These are phyloP conservation scores for Arachis hypogaea DNA, from an alignment of 306 rosid genomes.

Conservation along the genomic window DNA sequence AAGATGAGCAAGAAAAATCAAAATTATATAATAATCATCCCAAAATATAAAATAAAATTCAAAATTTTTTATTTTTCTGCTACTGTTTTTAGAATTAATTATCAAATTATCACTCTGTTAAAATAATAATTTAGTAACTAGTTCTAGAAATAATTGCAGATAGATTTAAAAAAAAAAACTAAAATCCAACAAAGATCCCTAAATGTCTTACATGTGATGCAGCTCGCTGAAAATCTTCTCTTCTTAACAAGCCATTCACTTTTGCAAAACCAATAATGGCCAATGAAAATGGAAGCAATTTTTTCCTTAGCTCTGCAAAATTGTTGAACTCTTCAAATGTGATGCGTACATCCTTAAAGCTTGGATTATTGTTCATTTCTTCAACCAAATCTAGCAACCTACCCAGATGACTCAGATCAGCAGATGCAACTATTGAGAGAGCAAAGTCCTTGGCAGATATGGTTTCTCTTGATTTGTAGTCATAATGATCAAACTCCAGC, in stretches of 20 bases:
- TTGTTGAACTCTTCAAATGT: constrained; percentile 80
- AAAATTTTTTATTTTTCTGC: too few relatives aligned
- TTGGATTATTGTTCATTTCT: constrained; percentile 49
- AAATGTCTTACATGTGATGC: constrained; percentile 62
- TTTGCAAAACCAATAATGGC: constrained; percentile 84
- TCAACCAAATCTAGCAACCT: constrained; percentile 69
- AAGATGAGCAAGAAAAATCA: too few relatives aligned
- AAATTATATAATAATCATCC: too few relatives aligned
- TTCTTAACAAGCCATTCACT: constrained; percentile 69
- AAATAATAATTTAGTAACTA: too few relatives aligned
- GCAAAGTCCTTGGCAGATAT: constrained; percentile 89
- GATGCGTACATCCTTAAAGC: constrained; percentile 53
- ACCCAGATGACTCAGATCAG: constrained; percentile 60
- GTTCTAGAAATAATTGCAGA: too few relatives aligned
- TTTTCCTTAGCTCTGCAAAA: constrained; percentile 73
- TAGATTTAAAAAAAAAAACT: too few relatives aligned
- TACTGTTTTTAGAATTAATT: too few relatives aligned
- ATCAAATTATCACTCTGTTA: too few relatives aligned
- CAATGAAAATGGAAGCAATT: constrained; percentile 69
- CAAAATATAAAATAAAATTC: too few relatives aligned
- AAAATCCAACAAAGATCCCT: too few relatives aligned
- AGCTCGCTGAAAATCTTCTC: constrained; percentile 78
- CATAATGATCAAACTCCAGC: constrained; percentile 87
- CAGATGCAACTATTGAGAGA: constrained; percentile 90
- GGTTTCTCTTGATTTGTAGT: constrained; percentile 64